phyloP scores from a whole-genome alignment of 108 stramenopile species.

The Conticribra guillardii region DNA sequence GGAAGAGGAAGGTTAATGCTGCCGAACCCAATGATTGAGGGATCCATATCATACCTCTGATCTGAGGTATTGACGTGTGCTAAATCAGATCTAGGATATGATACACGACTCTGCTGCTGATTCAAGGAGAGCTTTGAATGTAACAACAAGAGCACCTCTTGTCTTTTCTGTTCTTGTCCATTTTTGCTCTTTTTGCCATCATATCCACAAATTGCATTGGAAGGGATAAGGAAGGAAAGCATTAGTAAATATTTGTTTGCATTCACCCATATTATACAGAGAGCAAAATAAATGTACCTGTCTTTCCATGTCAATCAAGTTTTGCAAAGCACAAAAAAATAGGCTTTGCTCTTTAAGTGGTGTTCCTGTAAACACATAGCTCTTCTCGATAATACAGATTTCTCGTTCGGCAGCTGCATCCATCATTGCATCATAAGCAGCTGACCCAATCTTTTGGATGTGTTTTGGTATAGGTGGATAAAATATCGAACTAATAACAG shows the following conservation, averaged over 20 bases:
- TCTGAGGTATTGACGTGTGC: constrained; percentile 30
- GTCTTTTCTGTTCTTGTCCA: constrained; percentile 50
- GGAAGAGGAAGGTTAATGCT: constrained; percentile 48
- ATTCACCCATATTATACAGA: no score
- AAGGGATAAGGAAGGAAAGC: no score
- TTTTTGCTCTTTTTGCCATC: no score
- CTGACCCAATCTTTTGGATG: constrained; percentile 27
- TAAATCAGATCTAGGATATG: constrained; percentile 35
- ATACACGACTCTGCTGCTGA: constrained; percentile 28
- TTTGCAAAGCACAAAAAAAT: constrained; percentile 53
- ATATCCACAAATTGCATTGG: no score
- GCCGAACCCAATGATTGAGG: constrained; percentile 28
- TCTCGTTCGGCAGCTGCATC: constrained; percentile 42
- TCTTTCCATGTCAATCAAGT: constrained; percentile 56
- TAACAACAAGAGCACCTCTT: constrained; percentile 37
- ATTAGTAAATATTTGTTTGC: no score
- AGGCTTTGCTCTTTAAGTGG: constrained; percentile 48
- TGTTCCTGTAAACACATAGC: constrained; percentile 55
- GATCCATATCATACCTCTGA: constrained; percentile 39
- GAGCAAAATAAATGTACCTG: constrained; percentile 16
- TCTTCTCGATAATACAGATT: constrained; percentile 53
- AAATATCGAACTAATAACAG: no score
- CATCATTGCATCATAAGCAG: constrained; percentile 50
- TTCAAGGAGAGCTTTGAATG: constrained; percentile 41
- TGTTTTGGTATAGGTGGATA: constrained; percentile 18